These are phyloP conservation scores for Fistulifera pelliculosa DNA, from an alignment of 108 stramenopile species.

Conservation along the genomic window DNA sequence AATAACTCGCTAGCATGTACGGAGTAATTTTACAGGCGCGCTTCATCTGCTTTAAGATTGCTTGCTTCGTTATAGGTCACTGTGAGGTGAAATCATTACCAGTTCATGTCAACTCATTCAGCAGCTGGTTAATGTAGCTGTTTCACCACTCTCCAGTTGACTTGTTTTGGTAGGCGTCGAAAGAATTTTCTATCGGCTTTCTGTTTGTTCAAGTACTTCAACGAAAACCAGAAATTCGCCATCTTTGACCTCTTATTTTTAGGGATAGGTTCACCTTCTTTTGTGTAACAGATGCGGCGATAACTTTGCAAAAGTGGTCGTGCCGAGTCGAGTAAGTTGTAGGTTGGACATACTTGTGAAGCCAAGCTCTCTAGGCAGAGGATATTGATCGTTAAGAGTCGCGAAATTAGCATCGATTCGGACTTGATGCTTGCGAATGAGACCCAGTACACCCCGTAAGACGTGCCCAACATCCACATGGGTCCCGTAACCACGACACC, in stretches of 20 bases:
- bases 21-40: too few relatives aligned
- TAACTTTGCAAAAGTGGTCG: constrained; percentile 49
- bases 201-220: constrained; percentile 3
- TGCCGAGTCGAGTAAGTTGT: constrained; percentile 77
- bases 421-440: constrained; percentile 54
- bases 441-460: constrained; percentile 48
- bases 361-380: constrained; percentile 73
- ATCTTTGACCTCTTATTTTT: not conserved
- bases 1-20: too few relatives aligned
- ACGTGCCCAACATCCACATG: constrained; percentile 69
- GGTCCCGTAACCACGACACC: constrained; percentile 68
- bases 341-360: constrained; percentile 48
- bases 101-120: too few relatives aligned
- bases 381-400: constrained; percentile 69
- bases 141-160: too few relatives aligned
- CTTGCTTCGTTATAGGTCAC: too few relatives aligned
- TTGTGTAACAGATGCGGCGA: constrained; percentile 6
- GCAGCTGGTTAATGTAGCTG: too few relatives aligned
- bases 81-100: too few relatives aligned
- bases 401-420: constrained; percentile 78
- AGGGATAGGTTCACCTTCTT: constrained; percentile 3
- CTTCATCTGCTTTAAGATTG: too few relatives aligned
- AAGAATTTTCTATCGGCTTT: constrained; percentile 3
- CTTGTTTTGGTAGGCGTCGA: not conserved
- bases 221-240: not conserved